Conservation (phyloP, 2,329 filamentous ascomycete species). For the Tolypocladium cylindrosporum region DNA sequence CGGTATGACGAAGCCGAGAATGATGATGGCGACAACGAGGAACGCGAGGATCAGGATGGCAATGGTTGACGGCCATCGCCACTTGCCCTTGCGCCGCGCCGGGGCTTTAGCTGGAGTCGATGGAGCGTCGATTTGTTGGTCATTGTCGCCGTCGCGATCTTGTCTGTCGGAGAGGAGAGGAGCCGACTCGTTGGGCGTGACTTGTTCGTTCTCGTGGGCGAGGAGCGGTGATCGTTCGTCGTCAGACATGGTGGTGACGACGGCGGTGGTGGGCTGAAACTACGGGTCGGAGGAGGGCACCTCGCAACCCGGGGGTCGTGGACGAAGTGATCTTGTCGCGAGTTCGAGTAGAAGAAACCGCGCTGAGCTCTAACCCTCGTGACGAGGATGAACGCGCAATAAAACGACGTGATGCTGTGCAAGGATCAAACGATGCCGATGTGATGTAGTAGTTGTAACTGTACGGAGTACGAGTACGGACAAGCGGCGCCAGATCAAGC, state of each 20-base stretch:
- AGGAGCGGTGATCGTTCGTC: constrained; percentile 39
- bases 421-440: neutral
- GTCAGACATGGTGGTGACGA: constrained; percentile 28
- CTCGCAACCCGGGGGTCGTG: neutral
- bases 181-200: constrained; percentile 33
- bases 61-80: constrained; percentile 67
- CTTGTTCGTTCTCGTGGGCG: constrained; percentile 19
- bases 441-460: neutral
- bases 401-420: neutral
- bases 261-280: constrained; percentile 12
- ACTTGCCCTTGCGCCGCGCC: constrained; percentile 7
- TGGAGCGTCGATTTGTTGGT: constrained; percentile 18
- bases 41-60: constrained; percentile 58
- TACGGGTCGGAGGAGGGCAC: neutral
- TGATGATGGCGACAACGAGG: constrained; percentile 57
- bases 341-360: neutral
- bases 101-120: constrained; percentile 13
- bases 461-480: neutral
- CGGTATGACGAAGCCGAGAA: constrained; percentile 72
- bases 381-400: neutral
- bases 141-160: constrained; percentile 18
- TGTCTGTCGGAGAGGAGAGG: constrained; percentile 33
- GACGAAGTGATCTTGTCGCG: neutral
- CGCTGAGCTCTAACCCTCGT: neutral
- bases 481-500: neutral